Evolutionary conservation across 2,329 filamentous ascomycete genomes (phyloP).

Genomic region (Intubia oerlemansii): DNA sequence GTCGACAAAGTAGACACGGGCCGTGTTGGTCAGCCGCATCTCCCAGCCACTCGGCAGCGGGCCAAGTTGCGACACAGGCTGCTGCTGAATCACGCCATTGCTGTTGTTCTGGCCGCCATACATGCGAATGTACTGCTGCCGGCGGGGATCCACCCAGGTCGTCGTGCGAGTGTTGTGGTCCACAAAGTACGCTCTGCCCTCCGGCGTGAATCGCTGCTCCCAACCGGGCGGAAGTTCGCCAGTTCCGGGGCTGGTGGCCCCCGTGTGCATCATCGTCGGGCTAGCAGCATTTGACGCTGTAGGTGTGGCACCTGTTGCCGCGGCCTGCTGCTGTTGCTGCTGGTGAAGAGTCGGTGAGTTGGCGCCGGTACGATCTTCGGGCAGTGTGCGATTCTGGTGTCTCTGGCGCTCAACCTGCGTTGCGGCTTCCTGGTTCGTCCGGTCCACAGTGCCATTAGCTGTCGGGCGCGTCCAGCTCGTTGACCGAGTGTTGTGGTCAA

Average conservation of each 20-base stretch:
- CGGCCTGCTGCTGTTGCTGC: slow-evolving; percentile 29
- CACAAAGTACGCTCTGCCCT: slow-evolving; percentile 89
- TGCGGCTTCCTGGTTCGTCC: slow-evolving; percentile 66
- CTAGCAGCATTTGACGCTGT: slow-evolving; percentile 29
- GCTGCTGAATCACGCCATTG: slow-evolving; percentile 80
- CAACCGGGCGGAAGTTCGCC: slow-evolving; percentile 89
- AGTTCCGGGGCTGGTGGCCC: slow-evolving; percentile 80
- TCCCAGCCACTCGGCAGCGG: slow-evolving; percentile 96
- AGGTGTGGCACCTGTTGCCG: slow-evolving; percentile 16
- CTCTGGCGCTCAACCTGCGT: slow-evolving; percentile 83
- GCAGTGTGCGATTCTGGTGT: slow-evolving; percentile 87
- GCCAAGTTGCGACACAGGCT: slow-evolving; percentile 89
- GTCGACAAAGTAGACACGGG: slow-evolving; percentile 94
- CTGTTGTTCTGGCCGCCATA: slow-evolving; percentile 74
- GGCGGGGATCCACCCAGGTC: slow-evolving; percentile 92
- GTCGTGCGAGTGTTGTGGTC: slow-evolving; percentile 97
- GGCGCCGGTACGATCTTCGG: slow-evolving; percentile 83
- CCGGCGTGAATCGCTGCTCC: slow-evolving; percentile 90
- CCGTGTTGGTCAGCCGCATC: slow-evolving; percentile 97
- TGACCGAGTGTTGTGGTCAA: slow-evolving; percentile 90
- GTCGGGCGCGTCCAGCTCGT: slow-evolving; percentile 92
- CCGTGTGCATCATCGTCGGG: slow-evolving; percentile 81
- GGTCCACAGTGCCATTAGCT: slow-evolving; percentile 54
- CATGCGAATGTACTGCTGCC: slow-evolving; percentile 97
- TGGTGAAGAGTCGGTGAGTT: slow-evolving; percentile 64